Evolutionary conservation across 306 rosid species (phyloP).

Genomic region (Gastrolobium bilobum): DNA sequence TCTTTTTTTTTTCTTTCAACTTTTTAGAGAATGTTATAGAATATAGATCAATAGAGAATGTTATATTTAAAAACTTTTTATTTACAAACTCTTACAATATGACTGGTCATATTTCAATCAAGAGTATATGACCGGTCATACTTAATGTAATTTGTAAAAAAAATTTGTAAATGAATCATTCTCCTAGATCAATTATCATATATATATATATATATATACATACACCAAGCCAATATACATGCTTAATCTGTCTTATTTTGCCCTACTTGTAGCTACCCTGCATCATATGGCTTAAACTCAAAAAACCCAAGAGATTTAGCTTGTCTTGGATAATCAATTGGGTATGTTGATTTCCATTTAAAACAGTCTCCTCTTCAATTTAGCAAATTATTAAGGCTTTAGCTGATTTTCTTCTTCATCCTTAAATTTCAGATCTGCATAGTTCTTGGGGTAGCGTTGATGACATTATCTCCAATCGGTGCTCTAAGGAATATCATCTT

Average conservation of each 20-base stretch:
- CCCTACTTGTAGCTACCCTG: constrained; percentile 77
- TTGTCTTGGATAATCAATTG: constrained; percentile 74
- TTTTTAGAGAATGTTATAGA: background rate
- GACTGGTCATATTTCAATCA: too few species aligned
- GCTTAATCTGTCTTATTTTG: background rate
- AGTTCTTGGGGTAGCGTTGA: constrained; percentile 60
- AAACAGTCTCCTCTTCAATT: background rate
- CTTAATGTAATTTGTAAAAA: too few species aligned
- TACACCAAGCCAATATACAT: background rate
- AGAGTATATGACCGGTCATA: too few species aligned
- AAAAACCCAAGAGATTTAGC: constrained; percentile 66
- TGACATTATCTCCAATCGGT: constrained; percentile 82
- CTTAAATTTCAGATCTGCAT: constrained; percentile 64
- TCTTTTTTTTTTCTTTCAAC: background rate
- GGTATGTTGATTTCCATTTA: constrained; percentile 54
- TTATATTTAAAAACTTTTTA: too few species aligned
- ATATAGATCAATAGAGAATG: background rate
- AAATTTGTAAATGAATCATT: too few species aligned
- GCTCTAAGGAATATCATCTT: constrained; percentile 69
- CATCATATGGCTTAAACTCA: constrained; percentile 77
- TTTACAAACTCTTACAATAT: too few species aligned
- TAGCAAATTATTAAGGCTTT: background rate
- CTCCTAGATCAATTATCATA: too few species aligned
- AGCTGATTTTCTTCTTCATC: background rate
- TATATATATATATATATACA: too few species aligned